A percentile compares a stretch with the other conserved stretches of the same genome.
These are phyloP conservation scores for Leccinum rimulosum DNA, from an alignment of 768 basidiomycete species.

Conservation along the genomic window DNA sequence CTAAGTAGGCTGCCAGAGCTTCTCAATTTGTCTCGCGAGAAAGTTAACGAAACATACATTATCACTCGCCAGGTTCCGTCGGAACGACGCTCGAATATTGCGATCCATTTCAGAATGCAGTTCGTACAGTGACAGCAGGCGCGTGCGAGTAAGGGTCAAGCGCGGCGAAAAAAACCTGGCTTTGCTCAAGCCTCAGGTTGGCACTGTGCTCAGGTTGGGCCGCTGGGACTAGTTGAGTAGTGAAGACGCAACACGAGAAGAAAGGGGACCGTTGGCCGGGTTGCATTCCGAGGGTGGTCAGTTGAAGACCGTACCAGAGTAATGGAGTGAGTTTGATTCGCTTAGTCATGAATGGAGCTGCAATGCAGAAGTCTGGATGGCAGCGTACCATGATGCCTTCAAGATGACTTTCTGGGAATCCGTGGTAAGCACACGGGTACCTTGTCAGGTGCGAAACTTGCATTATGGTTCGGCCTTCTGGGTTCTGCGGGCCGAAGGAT, in stretches of 20 bases:
- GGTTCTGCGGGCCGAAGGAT: constrained; percentile 1
- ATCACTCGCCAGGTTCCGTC: not conserved
- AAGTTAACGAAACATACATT: constrained; percentile 1
- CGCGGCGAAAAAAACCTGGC: not conserved
- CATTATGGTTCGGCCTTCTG: constrained; percentile 1
- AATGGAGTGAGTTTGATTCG: not conserved
- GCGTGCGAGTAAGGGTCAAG: constrained; percentile 1
- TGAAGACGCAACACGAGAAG: not conserved
- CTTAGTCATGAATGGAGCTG: constrained; percentile 23
- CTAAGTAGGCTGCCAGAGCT: not conserved
- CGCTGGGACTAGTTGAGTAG: constrained; percentile 1
- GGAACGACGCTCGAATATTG: not conserved
- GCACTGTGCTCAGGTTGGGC: no score
- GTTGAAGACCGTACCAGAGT: not conserved
- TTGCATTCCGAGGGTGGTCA: not conserved
- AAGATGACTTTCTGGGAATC: constrained; percentile 20
- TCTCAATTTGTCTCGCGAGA: constrained; percentile 2
- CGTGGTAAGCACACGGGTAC: not conserved
- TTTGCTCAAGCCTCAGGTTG: not conserved
- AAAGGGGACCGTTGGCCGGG: not conserved
- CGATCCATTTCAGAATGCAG: constrained; percentile 9
- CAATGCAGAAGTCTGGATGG: not conserved
- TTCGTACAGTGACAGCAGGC: not conserved
- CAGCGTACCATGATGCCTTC: constrained; percentile 1
- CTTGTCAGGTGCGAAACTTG: not conserved